Evolutionary conservation across 352 stramenopile species (phyloP).

Genomic region (Phytopythium oedochilum): DNA sequence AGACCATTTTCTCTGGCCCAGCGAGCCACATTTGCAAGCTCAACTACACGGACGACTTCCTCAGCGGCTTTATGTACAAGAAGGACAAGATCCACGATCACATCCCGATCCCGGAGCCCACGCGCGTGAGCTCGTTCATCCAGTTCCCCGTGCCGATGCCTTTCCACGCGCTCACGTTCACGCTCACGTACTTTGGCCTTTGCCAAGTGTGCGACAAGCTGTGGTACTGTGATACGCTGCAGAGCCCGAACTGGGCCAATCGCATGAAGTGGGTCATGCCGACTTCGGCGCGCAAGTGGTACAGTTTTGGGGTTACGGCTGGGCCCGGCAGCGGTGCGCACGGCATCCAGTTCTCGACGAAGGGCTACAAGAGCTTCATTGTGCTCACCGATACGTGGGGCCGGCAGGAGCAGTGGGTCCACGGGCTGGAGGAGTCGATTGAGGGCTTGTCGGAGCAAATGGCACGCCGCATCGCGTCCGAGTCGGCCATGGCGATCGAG

Average conservation of each 20-base stretch:
- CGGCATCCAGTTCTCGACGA: slow-evolving; percentile 82
- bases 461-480: slow-evolving; percentile 52
- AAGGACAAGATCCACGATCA: slow-evolving; percentile 90
- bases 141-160: slow-evolving; percentile 87
- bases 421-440: slow-evolving; percentile 77
- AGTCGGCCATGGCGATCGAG: slow-evolving; percentile 78
- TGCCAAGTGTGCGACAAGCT: slow-evolving; percentile 87
- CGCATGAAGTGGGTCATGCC: slow-evolving; percentile 91
- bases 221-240: slow-evolving; percentile 85
- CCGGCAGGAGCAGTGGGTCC: slow-evolving; percentile 85
- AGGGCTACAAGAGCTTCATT: slow-evolving; percentile 88
- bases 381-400: slow-evolving; percentile 84
- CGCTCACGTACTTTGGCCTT: slow-evolving; percentile 78
- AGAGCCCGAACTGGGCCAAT: slow-evolving; percentile 77
- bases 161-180: slow-evolving; percentile 86
- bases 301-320: slow-evolving; percentile 77
- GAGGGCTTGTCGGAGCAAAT: slow-evolving; percentile 53
- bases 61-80: slow-evolving; percentile 88
- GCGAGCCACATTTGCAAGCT: slow-evolving; percentile 83
- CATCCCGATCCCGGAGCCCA: slow-evolving; percentile 83
- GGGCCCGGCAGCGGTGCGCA: slow-evolving; percentile 80
- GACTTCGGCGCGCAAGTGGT: slow-evolving; percentile 84
- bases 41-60: slow-evolving; percentile 80
- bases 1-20: slow-evolving; percentile 80
- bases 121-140: slow-evolving; percentile 84